Base-by-base conservation (phyloP, 2,329 filamentous ascomycete genomes). In the Xylariaceae sp. region DNA sequence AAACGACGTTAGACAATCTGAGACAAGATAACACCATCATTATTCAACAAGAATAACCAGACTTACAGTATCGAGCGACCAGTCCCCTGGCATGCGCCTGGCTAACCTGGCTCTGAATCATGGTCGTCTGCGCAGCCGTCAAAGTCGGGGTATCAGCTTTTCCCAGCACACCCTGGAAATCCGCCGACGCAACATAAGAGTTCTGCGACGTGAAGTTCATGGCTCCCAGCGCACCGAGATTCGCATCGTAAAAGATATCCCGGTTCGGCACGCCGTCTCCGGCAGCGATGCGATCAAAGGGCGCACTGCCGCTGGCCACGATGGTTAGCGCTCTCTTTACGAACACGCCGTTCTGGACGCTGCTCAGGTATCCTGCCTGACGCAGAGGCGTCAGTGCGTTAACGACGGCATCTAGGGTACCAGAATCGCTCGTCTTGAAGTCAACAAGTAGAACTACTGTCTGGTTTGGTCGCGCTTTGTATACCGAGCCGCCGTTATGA, bases 1-100 rank as follows among this genome's bases (percentile, higher is more conserved):
- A 8, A 35, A 7, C 9, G 5, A 58, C 13, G 55, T 69, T 56
- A 68, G 67, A 34, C 23, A 30, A 30, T 4, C 23, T 30, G 23
- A 30, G 23, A 51, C 10, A 13, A 13, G 34, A 53, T 8, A 51
- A 13, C 37, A 42, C 6, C 9, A 13, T 34, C 1, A 49, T 30
- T 4, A 4, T 30, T 17, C 3, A 30, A 11, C 17, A 44, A 39
- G 44, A 7, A 5, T 2, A 35, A 5, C 17, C 17, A 48, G 58
- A 69, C 69, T 70, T 53, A 70, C 69, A 71, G 56, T 70, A 71
- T 59, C 69, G 67, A 51, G 69, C 67, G 9, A 65, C 67, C 4
- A 71, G 58, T 2, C 69, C 67, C 10, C 60, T 66, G 2, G 57
- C 57, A 53, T 71, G 69, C 7, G 69, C 69, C 9, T 57, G 59